Evolutionary conservation across 192 early-diverging fungal genomes (phyloP), one percentile per base, ranked within the genome.

Genomic region (Mortierella hygrophila): DNA sequence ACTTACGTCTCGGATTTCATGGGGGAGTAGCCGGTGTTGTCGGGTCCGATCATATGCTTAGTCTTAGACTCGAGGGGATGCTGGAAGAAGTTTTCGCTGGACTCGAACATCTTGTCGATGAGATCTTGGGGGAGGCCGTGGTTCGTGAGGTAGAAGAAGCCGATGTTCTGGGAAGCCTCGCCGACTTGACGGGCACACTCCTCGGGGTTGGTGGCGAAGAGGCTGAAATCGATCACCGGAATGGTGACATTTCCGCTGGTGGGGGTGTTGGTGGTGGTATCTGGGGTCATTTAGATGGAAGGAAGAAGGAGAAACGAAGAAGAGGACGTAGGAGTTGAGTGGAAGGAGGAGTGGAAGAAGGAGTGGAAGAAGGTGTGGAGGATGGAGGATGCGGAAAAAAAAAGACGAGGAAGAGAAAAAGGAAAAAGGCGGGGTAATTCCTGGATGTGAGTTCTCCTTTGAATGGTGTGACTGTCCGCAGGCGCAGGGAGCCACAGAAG

Each of bases 121-220:
- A 86, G 71, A 16, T 77, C 42, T 41, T 91, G 82, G 23, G 89
- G 72, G 70, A 94, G 80, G 35, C 91, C 93, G 79, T 94, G 93
- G 80, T 94, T 92, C 60, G 88, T 89, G 55, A 93, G 87, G 71
- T 92, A 94, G 77, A 94, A 91, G 79, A 94, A 94, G 20, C 92
- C 93, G 68, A 91, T 89, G 9, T 88, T 82, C 42, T 79, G 82
- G 55, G 83, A 87, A 21, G 93, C 94, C 20, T 89, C 86, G 46
- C 84, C 57, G 15, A 94, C 80, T 52, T 92, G 75, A 41, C 88
- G 79, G 4, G 89, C 89, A 49, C 91, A 90, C 54, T 81, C 82
- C 2, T 73, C 32, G 21, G 87, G 88, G 68, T 93, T 85, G 0
- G 80, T 87, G 35, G 82, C 72, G 76, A 94, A 93, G 40, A 83